A percentile compares a stretch with the other conserved stretches of the same genome.
Conservation (phyloP, 345 rosid genomes). For the Eucalyptus pumila region DNA sequence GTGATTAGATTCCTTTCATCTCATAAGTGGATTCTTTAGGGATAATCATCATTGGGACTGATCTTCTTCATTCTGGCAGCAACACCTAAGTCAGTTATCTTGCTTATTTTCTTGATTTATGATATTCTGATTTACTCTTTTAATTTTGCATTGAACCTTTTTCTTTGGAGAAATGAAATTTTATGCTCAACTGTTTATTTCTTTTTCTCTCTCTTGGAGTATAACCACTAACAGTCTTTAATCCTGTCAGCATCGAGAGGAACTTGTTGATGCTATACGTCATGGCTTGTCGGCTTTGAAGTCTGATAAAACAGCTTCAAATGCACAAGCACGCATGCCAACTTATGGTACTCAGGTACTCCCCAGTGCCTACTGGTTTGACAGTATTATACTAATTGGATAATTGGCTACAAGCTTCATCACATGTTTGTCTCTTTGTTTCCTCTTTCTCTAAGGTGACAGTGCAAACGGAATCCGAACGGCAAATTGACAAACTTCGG, state of each 20-base stretch:
- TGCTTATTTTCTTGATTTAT: not conserved
- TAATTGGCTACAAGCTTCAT: not conserved
- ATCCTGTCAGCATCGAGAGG: constrained; percentile 69
- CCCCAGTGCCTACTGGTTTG: not conserved
- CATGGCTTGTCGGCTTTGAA: constrained; percentile 60
- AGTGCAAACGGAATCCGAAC: constrained; percentile 82
- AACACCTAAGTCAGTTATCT: not conserved
- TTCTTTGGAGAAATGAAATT: not conserved
- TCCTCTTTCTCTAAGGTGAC: constrained; percentile 51
- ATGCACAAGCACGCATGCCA: constrained; percentile 72
- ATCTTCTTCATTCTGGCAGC: not conserved
- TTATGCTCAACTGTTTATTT: not conserved
- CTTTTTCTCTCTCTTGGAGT: not conserved
- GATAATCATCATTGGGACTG: not conserved
- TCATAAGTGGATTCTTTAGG: not conserved
- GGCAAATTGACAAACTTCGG: constrained; percentile 89
- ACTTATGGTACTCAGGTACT: constrained; percentile 94
- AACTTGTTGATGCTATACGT: constrained; percentile 84
- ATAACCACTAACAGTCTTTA: not conserved
- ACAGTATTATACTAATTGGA: not conserved
- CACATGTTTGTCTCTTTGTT: not conserved
- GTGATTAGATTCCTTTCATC: not conserved
- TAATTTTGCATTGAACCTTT: not conserved
- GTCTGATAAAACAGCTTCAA: constrained; percentile 59
- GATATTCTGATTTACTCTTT: not conserved